Evolutionary conservation across 2,329 filamentous ascomycete genomes (phyloP), one percentile per base, ranked within the genome.

Genomic region (Pleurostoma richardsiae): DNA sequence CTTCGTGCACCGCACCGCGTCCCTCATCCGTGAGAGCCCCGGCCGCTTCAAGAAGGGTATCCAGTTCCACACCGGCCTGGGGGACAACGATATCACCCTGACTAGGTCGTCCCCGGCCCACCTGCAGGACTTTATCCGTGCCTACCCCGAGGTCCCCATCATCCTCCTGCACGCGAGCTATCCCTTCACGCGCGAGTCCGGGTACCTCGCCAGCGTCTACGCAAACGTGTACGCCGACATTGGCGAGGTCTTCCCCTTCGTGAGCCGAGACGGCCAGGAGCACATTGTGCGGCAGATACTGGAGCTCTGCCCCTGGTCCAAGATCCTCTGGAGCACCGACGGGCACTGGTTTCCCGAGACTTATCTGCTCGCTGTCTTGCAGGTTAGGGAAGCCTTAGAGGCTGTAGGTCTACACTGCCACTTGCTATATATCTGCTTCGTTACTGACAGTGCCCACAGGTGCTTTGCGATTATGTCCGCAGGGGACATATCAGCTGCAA

Each of bases 51-150:
- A 78, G 47, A 94, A 92, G 60, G 87, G 88, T 0, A 70, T 95
- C 10, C 89, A 95, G 58, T 86, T 95, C 53, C 89, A 95, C 57
- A 94, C 88, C 0, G 88, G 88, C 0, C 73, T 94, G 0, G 88
- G 89, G 1, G 89, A 94, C 58, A 87, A 84, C 54, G 88, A 94
- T 56, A 85, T 94, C 43, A 78, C 73, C 4, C 69, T 95, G 29
- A 69, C 80, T 3, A 78, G 77, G 43, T 79, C 88, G 0, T 92
- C 89, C 39, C 88, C 90, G 1, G 80, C 87, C 1, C 83, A 87
- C 55, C 68, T 95, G 28, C 88, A 95, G 57, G 68, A 74, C 0
- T 79, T 95, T 48, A 88, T 94, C 54, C 77, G 82, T 38, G 69
- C 75, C 26, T 90, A 86, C 54, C 78, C 85, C 0, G 71, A 72